These are phyloP conservation scores for Coniophora puteana DNA, from an alignment of 1,284 basidiomycete genomes.

Conservation along the genomic window DNA sequence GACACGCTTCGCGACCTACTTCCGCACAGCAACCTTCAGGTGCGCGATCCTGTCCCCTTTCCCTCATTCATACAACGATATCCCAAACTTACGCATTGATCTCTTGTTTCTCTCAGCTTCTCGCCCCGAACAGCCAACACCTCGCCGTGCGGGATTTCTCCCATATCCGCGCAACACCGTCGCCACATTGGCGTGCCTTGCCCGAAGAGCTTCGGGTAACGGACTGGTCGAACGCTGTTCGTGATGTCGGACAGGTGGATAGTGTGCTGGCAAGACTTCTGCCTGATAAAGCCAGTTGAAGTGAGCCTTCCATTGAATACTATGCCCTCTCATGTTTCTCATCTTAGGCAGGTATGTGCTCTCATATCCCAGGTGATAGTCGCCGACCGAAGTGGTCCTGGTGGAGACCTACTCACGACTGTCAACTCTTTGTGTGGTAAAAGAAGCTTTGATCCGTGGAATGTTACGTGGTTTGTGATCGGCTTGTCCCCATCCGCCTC, in stretches of 20 bases:
- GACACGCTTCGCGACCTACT: conserved; percentile 14
- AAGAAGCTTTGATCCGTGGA: too few relatives aligned
- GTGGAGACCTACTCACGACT: too few relatives aligned
- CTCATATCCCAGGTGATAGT: too few relatives aligned
- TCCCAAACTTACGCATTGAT: neutral
- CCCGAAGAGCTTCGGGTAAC: conserved; percentile 13
- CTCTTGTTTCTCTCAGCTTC: neutral
- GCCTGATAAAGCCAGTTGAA: neutral
- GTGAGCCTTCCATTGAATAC: too few relatives aligned
- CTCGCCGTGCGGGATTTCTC: conserved; percentile 74
- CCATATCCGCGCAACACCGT: conserved; percentile 63
- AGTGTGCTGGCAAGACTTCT: conserved; percentile 18
- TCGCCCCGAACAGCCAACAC: conserved; percentile 25
- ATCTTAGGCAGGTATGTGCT: too few relatives aligned
- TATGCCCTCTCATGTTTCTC: neutral
- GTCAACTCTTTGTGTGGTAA: too few relatives aligned
- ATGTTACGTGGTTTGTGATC: too few relatives aligned
- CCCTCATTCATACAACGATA: neutral
- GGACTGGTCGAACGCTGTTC: conserved; percentile 19
- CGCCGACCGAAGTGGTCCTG: too few relatives aligned
- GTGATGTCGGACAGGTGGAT: conserved; percentile 12
- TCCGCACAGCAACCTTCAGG: conserved; percentile 14
- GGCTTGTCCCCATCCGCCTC: too few relatives aligned
- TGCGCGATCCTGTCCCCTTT: conserved; percentile 12
- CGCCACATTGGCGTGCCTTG: conserved; percentile 66